These are phyloP conservation scores for Tulasnella sp. DNA, from an alignment of 768 basidiomycete species.

Conservation along the genomic window DNA sequence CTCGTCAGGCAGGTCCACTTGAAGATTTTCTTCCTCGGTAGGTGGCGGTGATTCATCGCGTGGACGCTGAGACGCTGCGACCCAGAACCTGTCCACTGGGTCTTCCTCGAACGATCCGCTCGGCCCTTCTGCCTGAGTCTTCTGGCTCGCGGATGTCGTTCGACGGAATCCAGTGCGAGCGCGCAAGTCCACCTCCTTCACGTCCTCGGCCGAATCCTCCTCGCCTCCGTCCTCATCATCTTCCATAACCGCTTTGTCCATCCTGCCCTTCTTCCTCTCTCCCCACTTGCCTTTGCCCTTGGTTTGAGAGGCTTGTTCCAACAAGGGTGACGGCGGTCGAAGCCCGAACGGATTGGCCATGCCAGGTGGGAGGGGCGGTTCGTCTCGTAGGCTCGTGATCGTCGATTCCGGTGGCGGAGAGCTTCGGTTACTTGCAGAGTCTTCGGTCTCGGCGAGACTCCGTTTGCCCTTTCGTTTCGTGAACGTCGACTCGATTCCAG, in stretches of 20 bases:
- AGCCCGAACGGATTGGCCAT: slow-evolving; percentile 27
- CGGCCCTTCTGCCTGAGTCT: neutral
- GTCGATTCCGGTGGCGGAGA: neutral
- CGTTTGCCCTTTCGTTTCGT: neutral
- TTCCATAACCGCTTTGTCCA: slow-evolving; percentile 19
- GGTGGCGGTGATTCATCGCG: neutral
- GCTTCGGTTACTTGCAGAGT: neutral
- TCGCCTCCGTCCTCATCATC: slow-evolving; percentile 22
- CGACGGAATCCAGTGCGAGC: slow-evolving; percentile 4
- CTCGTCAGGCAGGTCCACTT: slow-evolving; percentile 32
- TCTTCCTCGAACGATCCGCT: neutral
- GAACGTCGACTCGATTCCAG: neutral
- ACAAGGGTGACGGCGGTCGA: slow-evolving; percentile 29
- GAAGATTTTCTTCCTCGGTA: slow-evolving; percentile 8
- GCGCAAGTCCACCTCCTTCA: slow-evolving; percentile 28
- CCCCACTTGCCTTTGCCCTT: slow-evolving; percentile 34
- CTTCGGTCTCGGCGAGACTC: neutral
- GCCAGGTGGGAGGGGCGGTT: slow-evolving; percentile 3
- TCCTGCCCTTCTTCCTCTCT: slow-evolving; percentile 31
- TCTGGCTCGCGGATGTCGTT: neutral
- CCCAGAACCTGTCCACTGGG: neutral
- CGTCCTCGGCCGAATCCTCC: neutral
- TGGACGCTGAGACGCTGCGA: neutral
- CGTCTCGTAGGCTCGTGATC: neutral
- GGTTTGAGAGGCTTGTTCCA: slow-evolving; percentile 6